A percentile compares a stretch with the other conserved stretches of the same genome.
phyloP scores from a whole-genome alignment of 257 asterid species.

The Rauvolfia tetraphylla region DNA sequence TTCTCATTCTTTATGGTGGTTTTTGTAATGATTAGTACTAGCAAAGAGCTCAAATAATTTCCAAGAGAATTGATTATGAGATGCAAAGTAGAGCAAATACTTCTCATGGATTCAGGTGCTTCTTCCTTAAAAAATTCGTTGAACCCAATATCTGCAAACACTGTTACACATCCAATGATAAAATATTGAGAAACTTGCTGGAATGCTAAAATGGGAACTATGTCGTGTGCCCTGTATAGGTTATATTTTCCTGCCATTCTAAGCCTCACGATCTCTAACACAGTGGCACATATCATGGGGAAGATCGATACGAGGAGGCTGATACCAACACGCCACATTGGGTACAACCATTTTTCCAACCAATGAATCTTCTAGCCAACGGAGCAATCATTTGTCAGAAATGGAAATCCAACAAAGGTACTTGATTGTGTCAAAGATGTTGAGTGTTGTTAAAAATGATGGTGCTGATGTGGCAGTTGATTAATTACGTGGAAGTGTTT shows the following conservation, averaged over 20 bases:
- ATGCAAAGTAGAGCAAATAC: slow-evolving; percentile 23
- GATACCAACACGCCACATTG: slow-evolving; percentile 23
- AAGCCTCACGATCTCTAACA: slow-evolving; percentile 25
- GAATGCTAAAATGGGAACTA: slow-evolving; percentile 22
- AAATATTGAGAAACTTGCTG: slow-evolving; percentile 29
- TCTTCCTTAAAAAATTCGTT: slow-evolving; percentile 17
- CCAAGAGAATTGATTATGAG: slow-evolving; percentile 22
- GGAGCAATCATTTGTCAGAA: slow-evolving; percentile 23
- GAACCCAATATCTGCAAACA: slow-evolving; percentile 15
- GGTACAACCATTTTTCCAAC: slow-evolving; percentile 18
- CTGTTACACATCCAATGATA: slow-evolving; percentile 26
- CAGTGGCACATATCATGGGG: slow-evolving; percentile 25
- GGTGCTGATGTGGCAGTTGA: too few relatives aligned
- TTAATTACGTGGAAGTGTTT: too few relatives aligned
- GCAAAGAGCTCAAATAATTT: slow-evolving; percentile 21
- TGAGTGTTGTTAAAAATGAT: slow-evolving; percentile 21
- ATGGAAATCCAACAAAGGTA: slow-evolving; percentile 28
- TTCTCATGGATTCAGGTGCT: slow-evolving; percentile 31
- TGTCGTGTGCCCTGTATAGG: neutral
- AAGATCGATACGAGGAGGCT: slow-evolving; percentile 25
- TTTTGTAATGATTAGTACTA: slow-evolving; percentile 16
- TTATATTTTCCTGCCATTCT: slow-evolving; percentile 17
- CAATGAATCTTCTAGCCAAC: slow-evolving; percentile 16
- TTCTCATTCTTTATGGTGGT: slow-evolving; percentile 20
- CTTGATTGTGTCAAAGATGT: slow-evolving; percentile 23